phyloP scores from a whole-genome alignment of 2,329 filamentous ascomycete species.

The Colletotrichum sp. region DNA sequence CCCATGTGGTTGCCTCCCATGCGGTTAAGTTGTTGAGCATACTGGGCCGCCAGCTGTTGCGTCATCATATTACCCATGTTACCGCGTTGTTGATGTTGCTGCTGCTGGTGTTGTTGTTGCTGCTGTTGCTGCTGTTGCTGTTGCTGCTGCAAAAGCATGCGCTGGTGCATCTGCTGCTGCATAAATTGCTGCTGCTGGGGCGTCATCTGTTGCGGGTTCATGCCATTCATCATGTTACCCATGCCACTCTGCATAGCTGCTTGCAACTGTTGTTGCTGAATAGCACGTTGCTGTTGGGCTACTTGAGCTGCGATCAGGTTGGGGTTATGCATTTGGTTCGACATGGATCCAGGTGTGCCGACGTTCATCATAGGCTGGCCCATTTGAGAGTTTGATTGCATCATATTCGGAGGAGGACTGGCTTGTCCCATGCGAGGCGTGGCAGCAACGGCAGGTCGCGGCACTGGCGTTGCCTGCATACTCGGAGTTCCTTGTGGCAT shows the following conservation, averaged over 20 bases:
- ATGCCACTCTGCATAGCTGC: conserved; percentile 41
- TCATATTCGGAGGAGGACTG: conserved; percentile 65
- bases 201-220: conserved; percentile 36
- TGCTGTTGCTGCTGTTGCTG: conserved; percentile 41
- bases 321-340: conserved; percentile 42
- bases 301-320: conserved; percentile 50
- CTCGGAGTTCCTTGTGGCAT: conserved; percentile 67
- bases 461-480: conserved; percentile 66
- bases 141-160: conserved; percentile 27
- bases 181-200: conserved; percentile 16
- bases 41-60: conserved; percentile 48
- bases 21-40: conserved; percentile 47
- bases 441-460: conserved; percentile 53
- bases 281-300: conserved; percentile 51
- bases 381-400: conserved; percentile 63
- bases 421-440: conserved; percentile 69
- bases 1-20: conserved; percentile 40
- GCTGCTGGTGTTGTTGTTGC: conserved; percentile 38
- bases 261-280: conserved; percentile 45
- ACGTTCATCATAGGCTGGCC: conserved; percentile 56
- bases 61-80: conserved; percentile 45
- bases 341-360: conserved; percentile 32
- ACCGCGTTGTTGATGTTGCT: conserved; percentile 32
- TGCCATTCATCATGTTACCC: conserved; percentile 35
- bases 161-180: conserved; percentile 28